Base-by-base conservation (phyloP, 495 filamentous ascomycete species). In the Aspergillus bridgeri region DNA sequence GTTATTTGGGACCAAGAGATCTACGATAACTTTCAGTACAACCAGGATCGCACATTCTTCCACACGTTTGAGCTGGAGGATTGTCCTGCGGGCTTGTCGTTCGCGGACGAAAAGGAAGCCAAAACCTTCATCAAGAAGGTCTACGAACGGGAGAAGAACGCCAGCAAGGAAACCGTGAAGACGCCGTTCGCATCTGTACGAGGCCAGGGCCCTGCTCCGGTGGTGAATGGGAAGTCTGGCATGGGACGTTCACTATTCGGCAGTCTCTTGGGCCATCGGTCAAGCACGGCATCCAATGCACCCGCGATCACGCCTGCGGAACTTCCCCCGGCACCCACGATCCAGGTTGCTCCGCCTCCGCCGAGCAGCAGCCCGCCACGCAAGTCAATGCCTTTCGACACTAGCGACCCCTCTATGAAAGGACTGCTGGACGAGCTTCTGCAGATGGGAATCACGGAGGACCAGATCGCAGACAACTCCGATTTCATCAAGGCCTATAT, bases 1-100 rank as follows among this genome's bases (percentile, higher is more conserved):
- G 95, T 98, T 23, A 87, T 98, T 63, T 98, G 94, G 94, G 94
- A 98, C 68, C 92, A 97, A 75, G 94, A 98, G 71, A 88, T 98
- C 62, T 98, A 92, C 70, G 92, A 98, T 53, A 87, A 85, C 47
- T 98, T 96, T 77, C 81, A 80, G 42, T 98, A 98, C 74, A 94
- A 96, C 68, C 91, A 94, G 65, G 95, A 98, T 69, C 88, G 94
- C 49, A 91, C 88, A 29, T 98, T 97, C 71, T 98, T 98, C 75
- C 92, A 98, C 69, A 90, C 90, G 5, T 98, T 98, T 67, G 94
- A 98, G 73, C 83, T 96, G 47, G 92, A 98, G 68, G 84, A 91
- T 29, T 96, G 90, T 66, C 77, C 93, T 56, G 94, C 90, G 13
- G 94, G 88, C 2, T 76, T 98, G 51, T 96, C 90, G 3, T 98